Percentiles rank a stretch among this genome's conserved stretches.
Evolutionary conservation across 495 filamentous ascomycete genomes (phyloP).

Genomic region (Collariella sp.): DNA sequence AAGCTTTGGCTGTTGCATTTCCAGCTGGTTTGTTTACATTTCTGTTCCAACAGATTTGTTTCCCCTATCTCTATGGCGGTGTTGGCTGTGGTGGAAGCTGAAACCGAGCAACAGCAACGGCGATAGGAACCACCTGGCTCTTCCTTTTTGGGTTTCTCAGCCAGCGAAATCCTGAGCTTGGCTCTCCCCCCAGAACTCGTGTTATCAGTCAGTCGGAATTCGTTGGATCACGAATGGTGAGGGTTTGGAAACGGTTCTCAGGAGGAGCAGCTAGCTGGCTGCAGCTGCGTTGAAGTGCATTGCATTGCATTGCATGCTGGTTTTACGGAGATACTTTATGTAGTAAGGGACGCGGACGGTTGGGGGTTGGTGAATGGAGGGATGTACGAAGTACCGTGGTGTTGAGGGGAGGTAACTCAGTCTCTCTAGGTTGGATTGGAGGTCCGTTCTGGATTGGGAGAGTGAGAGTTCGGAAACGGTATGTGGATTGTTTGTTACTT

Average conservation of each 20-base stretch:
- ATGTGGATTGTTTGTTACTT: no score
- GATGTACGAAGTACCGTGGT: not conserved
- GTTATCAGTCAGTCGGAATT: not conserved
- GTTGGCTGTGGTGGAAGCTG: not conserved
- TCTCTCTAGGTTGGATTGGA: no score
- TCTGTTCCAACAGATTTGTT: not conserved
- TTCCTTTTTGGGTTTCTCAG: not conserved
- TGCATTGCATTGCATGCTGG: not conserved
- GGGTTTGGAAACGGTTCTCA: not conserved
- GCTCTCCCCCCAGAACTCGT: no score
- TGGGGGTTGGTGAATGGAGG: no score
- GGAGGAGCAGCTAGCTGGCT: no score
- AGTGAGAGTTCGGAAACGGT: no score
- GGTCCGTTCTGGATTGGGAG: no score
- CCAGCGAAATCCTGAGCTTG: no score
- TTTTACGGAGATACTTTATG: no score
- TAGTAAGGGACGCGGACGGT: no score
- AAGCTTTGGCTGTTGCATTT: not conserved
- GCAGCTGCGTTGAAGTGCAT: not conserved
- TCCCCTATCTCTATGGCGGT: not conserved
- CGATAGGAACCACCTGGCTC: not conserved
- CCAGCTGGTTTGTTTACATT: not conserved
- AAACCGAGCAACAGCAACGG: no score
- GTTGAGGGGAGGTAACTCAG: slow-evolving; percentile 1
- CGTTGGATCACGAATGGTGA: not conserved